A percentile compares a stretch with the other conserved stretches of the same genome.
Evolutionary conservation across 2,329 filamentous ascomycete species (phyloP).

Genomic region (Cadophora sp.): DNA sequence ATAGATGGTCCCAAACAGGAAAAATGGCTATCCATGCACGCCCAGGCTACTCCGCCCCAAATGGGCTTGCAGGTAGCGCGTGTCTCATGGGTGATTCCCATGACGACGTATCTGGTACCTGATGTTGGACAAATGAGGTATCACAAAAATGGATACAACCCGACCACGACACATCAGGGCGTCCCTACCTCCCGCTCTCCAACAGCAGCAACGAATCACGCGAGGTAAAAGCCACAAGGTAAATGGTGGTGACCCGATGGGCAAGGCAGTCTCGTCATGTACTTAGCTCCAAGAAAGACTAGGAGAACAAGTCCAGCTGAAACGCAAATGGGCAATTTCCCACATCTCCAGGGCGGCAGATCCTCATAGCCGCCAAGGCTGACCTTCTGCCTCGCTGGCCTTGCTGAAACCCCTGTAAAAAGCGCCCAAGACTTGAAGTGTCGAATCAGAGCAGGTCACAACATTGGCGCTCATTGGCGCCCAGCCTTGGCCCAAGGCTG

Average conservation of each 20-base stretch:
- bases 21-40: background rate
- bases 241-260: background rate
- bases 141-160: background rate
- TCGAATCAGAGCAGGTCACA: background rate
- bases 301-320: background rate
- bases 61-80: constrained; percentile 7
- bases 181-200: too few species aligned
- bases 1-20: constrained; percentile 2
- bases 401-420: constrained; percentile 4
- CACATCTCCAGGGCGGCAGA: constrained; percentile 11
- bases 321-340: background rate
- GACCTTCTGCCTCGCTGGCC: constrained; percentile 3
- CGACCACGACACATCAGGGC: background rate
- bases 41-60: constrained; percentile 13
- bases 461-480: constrained; percentile 2
- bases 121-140: background rate
- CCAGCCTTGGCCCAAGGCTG: constrained; percentile 8
- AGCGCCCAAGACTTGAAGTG: background rate
- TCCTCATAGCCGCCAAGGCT: constrained; percentile 4
- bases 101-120: constrained; percentile 5
- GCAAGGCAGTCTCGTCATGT: background rate
- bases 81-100: constrained; percentile 4
- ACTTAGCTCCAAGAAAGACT: background rate
- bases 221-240: background rate
- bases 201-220: background rate